Base-by-base conservation (phyloP, 306 rosid species). In the Acacia acuminata region DNA sequence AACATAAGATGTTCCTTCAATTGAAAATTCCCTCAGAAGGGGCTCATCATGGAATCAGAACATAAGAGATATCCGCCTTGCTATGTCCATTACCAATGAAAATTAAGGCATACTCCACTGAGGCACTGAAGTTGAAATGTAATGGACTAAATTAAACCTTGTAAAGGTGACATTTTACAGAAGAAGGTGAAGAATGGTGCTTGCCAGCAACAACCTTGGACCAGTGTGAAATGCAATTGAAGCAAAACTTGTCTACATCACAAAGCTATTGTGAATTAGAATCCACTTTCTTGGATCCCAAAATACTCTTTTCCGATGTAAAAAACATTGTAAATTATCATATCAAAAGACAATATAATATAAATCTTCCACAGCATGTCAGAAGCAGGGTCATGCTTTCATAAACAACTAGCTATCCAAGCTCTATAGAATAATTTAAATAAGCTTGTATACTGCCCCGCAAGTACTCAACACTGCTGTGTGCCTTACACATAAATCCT, bases 221-320 rank as follows among this genome's bases (percentile, higher is more conserved):
- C 99, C 99, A 95, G 47, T 92, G 99, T n/a, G 88, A 48, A 84
- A 95, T 93, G 87, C 97, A 95, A 77, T 83, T 87, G 89, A 85
- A 95, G 86, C 99, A 95, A 83, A 93, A 95, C 44, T 86, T 89
- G 85, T 95, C 98, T 94, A 92, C 77, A 92, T 81, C 75, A 68
- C 32, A 78, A 78, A 87, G 65, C 75, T 8, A 64, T 32, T 34
- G 63, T 48, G 30, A 71, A 47, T 11, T 67, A 82, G 24, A 11
- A 36, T 27, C 30, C 45, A 10, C 56, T 17, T 71, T 27, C 36
- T 27, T 27, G 30, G 30, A 32, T 38, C 76, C 40, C 0, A 27
- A 27, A 27, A 27, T 27, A 27, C 30, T 14, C 14, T 22, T n/a
- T 38, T 14, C 36, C 8, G 38, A 38, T n/a, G n/a, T 75, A 7